Base-by-base conservation (phyloP, 805 yeast genomes). In the Yarrowia porcina region DNA sequence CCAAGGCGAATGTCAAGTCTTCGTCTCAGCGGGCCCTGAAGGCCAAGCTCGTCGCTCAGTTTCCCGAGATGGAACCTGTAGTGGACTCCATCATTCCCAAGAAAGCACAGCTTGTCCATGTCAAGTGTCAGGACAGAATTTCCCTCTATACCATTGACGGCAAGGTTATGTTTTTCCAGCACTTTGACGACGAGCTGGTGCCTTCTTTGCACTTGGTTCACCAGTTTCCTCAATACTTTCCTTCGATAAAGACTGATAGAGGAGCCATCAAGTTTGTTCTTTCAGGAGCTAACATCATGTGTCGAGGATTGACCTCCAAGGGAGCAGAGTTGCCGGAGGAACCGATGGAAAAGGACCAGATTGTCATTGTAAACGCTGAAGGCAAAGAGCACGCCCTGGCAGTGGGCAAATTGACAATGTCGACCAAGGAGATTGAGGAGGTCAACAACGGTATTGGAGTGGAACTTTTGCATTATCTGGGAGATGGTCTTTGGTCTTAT, bases 231-330 rank as follows among this genome's bases (percentile, higher is more conserved):
- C 80, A 82, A 10, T 83, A 86, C 36, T 92, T 92, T 76, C 97
- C 97, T 21, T 77, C 82, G 35, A 96, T 92, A 45, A 89, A 86
- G 71, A 97, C 93, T 12, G 98, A 92, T 71, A 82, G 97, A 72
- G 98, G 98, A 64, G 98, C 98, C 59, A 92, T 92, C 73, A 92
- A 92, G 75, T 92, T 92, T 71, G 94, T 92, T 25, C 77, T 92
- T n/a, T 87, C 96, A 4, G 98, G 97, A 63, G 97, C 97, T 28
- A 92, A 92, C 71, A 89, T 92, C 70, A 92, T 92, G 98, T 92
- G 97, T 75, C 97, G 97, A 3, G 97, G 97, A 18, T 80, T 90
- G 66, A 90, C 97, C 0, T 72, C 94, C 18, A 80, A 87, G 1
- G 97, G 97, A 42, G 97, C 96, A 20, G 75, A 76, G 61, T 77